phyloP scores from a whole-genome alignment of 805 yeast species.

The Hagleromyces aurorensis region DNA sequence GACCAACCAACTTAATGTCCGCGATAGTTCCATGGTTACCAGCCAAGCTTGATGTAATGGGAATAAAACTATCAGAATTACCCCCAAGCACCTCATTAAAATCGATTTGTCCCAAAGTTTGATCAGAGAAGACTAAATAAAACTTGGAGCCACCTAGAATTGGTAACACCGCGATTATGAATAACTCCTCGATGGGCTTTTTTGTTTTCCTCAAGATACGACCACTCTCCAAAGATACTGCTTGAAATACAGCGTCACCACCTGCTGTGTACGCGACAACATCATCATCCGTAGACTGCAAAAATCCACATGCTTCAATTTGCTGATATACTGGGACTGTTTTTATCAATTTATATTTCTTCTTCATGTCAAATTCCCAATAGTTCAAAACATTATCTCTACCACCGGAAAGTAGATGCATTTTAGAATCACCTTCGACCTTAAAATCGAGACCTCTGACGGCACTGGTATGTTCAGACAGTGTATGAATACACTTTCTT shows the following conservation, averaged over 20 bases:
- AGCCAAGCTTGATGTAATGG: slow-evolving; percentile 51
- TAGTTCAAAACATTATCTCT: slow-evolving; percentile 62
- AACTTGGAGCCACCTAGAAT: slow-evolving; percentile 32
- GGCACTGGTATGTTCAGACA: slow-evolving; percentile 72
- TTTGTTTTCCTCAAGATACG: slow-evolving; percentile 34
- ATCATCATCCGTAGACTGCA: slow-evolving; percentile 29
- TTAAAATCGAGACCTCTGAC: slow-evolving; percentile 74
- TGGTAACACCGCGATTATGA: slow-evolving; percentile 52
- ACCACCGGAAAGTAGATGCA: slow-evolving; percentile 67
- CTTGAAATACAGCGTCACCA: slow-evolving; percentile 55
- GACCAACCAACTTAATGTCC: slow-evolving; percentile 74
- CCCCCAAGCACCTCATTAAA: slow-evolving; percentile 26
- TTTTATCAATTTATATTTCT: slow-evolving; percentile 45
- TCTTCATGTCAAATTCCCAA: slow-evolving; percentile 47
- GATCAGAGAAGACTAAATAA: slow-evolving; percentile 69
- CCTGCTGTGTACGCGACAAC: slow-evolving; percentile 73
- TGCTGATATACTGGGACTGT: slow-evolving; percentile 70
- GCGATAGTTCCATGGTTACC: slow-evolving; percentile 96
- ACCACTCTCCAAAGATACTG: slow-evolving; percentile 53
- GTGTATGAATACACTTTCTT: slow-evolving; percentile 56
- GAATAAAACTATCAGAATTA: slow-evolving; percentile 30
- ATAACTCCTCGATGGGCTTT: slow-evolving; percentile 63
- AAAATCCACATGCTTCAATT: slow-evolving; percentile 63
- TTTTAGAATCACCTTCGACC: slow-evolving; percentile 36
- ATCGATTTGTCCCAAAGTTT: slow-evolving; percentile 55